Conservation (phyloP, 257 asterid genomes). For the Lycium barbarum region DNA sequence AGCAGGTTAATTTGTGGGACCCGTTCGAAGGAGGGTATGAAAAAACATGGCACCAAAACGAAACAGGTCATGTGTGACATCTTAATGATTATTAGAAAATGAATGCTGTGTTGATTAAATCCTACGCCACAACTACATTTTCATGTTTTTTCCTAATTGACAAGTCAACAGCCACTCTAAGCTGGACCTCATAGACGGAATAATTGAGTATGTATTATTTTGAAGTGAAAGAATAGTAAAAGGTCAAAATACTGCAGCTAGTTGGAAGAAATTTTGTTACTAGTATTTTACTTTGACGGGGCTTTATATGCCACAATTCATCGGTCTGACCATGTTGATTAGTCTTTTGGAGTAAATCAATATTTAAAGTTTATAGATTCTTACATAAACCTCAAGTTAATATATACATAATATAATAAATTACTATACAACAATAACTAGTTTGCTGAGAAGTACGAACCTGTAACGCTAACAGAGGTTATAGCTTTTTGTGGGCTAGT, state of each 20-base stretch:
- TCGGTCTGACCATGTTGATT: not conserved
- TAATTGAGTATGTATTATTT: not conserved
- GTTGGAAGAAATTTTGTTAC: not conserved
- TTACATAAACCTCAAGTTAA: no score
- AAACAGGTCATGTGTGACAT: slow-evolving; percentile 4
- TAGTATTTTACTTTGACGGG: not conserved
- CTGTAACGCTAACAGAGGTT: not conserved
- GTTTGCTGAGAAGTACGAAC: not conserved
- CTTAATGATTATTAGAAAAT: slow-evolving; percentile 21
- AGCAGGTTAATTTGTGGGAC: not conserved
- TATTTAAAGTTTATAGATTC: no score
- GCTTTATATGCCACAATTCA: not conserved
- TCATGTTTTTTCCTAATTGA: not conserved
- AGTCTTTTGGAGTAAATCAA: not conserved
- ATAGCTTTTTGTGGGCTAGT: not conserved
- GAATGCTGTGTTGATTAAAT: not conserved
- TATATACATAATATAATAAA: not conserved
- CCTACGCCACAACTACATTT: not conserved
- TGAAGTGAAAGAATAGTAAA: not conserved
- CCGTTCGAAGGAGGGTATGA: not conserved
- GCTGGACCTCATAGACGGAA: not conserved
- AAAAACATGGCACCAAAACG: not conserved
- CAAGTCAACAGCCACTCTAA: not conserved
- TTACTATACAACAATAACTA: no score
- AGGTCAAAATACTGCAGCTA: not conserved